These are phyloP conservation scores for Primulina tabacum DNA, from an alignment of 257 asterid genomes.

Conservation along the genomic window DNA sequence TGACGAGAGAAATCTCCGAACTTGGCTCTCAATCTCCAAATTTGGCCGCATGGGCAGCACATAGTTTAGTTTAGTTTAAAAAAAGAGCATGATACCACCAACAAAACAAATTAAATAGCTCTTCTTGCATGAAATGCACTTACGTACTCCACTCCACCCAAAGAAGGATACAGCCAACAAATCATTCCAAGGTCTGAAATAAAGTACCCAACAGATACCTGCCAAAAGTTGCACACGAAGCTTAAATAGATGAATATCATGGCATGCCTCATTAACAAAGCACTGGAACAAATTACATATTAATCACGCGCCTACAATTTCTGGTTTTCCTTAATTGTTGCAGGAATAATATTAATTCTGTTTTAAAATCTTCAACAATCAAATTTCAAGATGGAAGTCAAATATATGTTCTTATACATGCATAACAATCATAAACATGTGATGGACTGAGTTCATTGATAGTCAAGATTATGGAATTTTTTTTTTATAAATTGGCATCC, in stretches of 20 bases:
- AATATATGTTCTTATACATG: not conserved
- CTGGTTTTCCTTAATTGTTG: too few species aligned
- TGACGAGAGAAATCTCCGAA: not conserved
- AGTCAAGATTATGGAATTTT: not conserved
- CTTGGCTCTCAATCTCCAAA: not conserved
- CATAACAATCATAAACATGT: not conserved
- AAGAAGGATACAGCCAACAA: constrained; percentile 84
- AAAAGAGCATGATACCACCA: not conserved
- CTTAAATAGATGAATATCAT: constrained; percentile 19
- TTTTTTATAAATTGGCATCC: not conserved
- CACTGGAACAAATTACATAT: too few species aligned
- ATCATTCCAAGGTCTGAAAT: constrained; percentile 89
- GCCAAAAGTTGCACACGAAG: constrained; percentile 23
- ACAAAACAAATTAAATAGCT: not conserved
- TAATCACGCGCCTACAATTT: too few species aligned
- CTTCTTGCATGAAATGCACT: constrained; percentile 36
- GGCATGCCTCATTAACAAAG: constrained; percentile 3
- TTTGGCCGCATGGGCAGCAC: not conserved
- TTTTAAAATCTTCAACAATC: not conserved
- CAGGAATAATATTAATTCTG: not conserved
- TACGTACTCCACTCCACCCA: constrained; percentile 96
- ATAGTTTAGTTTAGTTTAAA: not conserved
- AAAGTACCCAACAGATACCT: constrained; percentile 93
- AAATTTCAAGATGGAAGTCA: not conserved
- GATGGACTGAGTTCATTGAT: not conserved